A percentile compares a stretch with the other conserved stretches of the same genome.
These are phyloP conservation scores for Saposhnikovia divaricata DNA, from an alignment of 129 eudicot species.

Conservation along the genomic window DNA sequence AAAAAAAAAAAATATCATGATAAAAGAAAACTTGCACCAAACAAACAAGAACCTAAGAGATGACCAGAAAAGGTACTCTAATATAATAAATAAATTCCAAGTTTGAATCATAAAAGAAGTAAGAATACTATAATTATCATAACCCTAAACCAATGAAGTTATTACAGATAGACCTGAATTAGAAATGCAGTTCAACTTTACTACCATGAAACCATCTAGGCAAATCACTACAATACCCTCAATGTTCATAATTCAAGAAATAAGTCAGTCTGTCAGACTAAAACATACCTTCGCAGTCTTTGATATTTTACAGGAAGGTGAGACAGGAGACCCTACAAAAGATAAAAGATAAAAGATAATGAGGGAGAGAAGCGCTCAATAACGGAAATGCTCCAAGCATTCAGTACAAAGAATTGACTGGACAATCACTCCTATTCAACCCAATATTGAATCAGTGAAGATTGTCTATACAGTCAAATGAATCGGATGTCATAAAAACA, in stretches of 20 bases:
- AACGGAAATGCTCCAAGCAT: not conserved
- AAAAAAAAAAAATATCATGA: not conserved
- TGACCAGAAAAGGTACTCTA: not conserved
- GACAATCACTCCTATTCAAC: not conserved
- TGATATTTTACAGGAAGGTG: conserved; percentile 78
- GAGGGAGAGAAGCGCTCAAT: conserved; percentile 1
- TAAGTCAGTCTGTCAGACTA: conserved; percentile 9
- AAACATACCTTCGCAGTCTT: conserved; percentile 58
- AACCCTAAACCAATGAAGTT: not conserved
- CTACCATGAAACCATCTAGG: not conserved
- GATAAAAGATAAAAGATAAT: conserved; percentile 16
- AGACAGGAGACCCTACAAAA: conserved; percentile 61
- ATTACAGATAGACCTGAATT: not conserved
- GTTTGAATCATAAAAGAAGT: not conserved
- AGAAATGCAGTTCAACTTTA: not conserved
- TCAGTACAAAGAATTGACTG: not conserved
- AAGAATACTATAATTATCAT: not conserved
- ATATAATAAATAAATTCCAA: not conserved
- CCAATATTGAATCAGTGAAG: not conserved
- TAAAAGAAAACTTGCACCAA: not conserved
- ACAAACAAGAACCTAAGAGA: not conserved
- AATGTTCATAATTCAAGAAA: conserved; percentile 1
- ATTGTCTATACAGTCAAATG: not conserved
- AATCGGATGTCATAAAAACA: not conserved
- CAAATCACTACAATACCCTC: not conserved